Base-by-base conservation (phyloP, 257 asterid genomes). In the Nicotiana undulata region DNA sequence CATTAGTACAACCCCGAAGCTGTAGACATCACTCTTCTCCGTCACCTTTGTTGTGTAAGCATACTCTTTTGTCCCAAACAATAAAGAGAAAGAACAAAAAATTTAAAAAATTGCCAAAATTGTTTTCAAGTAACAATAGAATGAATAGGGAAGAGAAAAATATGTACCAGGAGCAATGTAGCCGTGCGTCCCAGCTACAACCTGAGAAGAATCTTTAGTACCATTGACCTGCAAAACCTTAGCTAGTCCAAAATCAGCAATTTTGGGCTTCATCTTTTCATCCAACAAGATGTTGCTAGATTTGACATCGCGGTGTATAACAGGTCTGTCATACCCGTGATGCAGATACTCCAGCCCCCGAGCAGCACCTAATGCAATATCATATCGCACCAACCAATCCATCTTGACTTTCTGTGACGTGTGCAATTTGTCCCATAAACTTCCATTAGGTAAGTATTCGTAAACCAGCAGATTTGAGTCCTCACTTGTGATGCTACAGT, bases 251-350 rank as follows among this genome's bases (percentile, higher is more conserved):
- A 88, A 86, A 81, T 88, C 91, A 4, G 91, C 89, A 24, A 88
- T 83, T 81, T 82, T 86, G 26, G 91, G 89, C 81, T 85, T 84
- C 83, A 88, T 66, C 51, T 80, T 65, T 24, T 82, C 88, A 65
- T 88, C 91, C 83, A 88, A 75, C 52, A 88, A 75, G 68, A 88
- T 88, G 85, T 88, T 88, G 87, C 91, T 84, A 55, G 91, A 88
- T 46, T 88, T 88, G 29, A 88, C 91, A 65, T 88, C 91, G 1
- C 89, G 84, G 72, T 88, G 91, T 5, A 86, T 66, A 31, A 88
- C 84, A 4, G 86, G 86, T 46, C 86, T 81, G 16, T 85, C 82
- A 56, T 87, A 88, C 68, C 89, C 91, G 31, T 88, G 91, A 64
- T 88, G 89, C 77, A 86, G 86, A 67, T 88, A 88, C 37, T 88